Conservation (phyloP, 140 eudicot species). For the Erigeron philadelphicus region DNA sequence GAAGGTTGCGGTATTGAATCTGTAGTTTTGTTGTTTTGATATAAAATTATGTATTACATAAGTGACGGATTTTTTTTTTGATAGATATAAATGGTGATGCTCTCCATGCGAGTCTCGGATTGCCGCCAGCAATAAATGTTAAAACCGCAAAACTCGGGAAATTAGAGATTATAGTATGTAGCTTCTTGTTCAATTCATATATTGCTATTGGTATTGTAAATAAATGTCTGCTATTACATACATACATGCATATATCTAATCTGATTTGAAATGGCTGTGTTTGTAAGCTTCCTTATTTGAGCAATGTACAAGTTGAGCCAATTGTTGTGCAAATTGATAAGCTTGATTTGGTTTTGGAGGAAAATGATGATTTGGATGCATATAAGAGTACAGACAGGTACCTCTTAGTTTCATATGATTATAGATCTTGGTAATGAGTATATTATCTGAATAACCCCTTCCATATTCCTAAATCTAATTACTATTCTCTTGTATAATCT, state of each 20-base stretch:
- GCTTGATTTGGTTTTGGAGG: constrained; percentile 91
- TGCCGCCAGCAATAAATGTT: constrained; percentile 84
- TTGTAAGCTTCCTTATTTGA: constrained; percentile 79
- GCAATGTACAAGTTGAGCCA: constrained; percentile 90
- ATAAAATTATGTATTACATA: constrained; percentile 11
- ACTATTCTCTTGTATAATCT: constrained; percentile 10
- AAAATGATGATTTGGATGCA: constrained; percentile 66
- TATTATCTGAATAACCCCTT: not conserved
- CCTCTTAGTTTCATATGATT: not conserved
- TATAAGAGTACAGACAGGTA: constrained; percentile 67
- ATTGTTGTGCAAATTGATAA: constrained; percentile 90
- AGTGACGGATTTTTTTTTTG: constrained; percentile 22
- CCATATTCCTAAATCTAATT: constrained; percentile 21
- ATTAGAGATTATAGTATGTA: constrained; percentile 66
- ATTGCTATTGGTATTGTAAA: not conserved
- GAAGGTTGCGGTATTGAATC: not conserved
- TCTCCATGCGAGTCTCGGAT: constrained; percentile 82
- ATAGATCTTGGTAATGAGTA: not conserved
- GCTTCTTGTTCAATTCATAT: constrained; percentile 5
- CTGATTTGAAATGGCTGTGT: constrained; percentile 18
- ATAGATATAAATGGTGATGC: constrained; percentile 92
- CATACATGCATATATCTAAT: constrained; percentile 17
- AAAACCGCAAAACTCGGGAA: constrained; percentile 88
- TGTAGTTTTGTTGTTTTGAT: constrained; percentile 13
- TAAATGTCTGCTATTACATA: constrained; percentile 9